Evolutionary conservation across 2,329 filamentous ascomycete species (phyloP), one percentile per base, ranked within the genome.

Genomic region (Phialophora tarda): DNA sequence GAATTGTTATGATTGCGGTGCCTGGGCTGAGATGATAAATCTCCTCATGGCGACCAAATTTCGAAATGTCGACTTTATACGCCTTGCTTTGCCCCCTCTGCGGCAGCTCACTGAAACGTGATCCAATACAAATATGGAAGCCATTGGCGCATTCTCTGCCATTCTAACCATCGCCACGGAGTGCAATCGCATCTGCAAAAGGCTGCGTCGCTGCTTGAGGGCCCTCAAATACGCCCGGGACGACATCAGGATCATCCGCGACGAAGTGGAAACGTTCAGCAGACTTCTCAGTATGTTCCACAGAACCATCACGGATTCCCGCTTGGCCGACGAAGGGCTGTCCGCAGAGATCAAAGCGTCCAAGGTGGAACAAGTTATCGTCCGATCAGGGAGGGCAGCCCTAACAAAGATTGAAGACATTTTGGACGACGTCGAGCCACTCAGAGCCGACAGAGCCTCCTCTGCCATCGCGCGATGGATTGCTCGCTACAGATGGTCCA

Each of bases 401-500:
- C 44, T 59, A 24, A 10, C 4, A 12, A 47, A 23, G 10, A 59
- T 59, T 11, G 17, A 59, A 7, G 4, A 14, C 14, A 59, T 59
- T 12, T 48, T 59, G 38, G 17, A 3, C 17, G 17, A 12, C 24
- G 21, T 59, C 17, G 38, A 48, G 11, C 56, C 56, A n/a, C 23
- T 59, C 32, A 30, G 56, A 30, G 28, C 23, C 14, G 56, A 60
- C 55, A 61, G 28, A 26, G 44, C 4, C 23, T 51, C 55, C 48
- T n/a, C 59, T 34, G 17, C 47, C 6, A 3, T 23, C 30, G 17
- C 26, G 47, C 44, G 23, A 53, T 61, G 59, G 47, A 17, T 32
- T 34, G 47, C 59, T 53, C 59, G 47, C 47, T 50, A 24, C 47
- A 53, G 26, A 38, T 61, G 59, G 59, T 53, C 26, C 10, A 53